Evolutionary conservation across 805 yeast species (phyloP).

Genomic region (Saccharomyces jurei): DNA sequence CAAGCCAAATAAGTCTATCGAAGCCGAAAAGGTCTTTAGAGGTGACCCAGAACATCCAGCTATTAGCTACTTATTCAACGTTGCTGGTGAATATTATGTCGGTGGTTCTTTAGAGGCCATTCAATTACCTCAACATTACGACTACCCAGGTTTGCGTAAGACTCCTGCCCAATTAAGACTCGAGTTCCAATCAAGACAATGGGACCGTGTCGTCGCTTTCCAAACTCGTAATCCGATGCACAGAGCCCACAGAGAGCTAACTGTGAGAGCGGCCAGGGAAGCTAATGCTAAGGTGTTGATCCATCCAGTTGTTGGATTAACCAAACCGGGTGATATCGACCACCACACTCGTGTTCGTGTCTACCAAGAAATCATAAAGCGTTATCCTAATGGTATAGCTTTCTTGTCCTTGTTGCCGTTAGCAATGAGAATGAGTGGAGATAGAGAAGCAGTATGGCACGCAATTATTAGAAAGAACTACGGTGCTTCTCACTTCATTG

Average conservation of each 20-base stretch:
- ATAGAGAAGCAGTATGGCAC: slow-evolving; percentile 97
- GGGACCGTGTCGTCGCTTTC: slow-evolving; percentile 91
- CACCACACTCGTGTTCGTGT: slow-evolving; percentile 96
- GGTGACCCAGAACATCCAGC: slow-evolving; percentile 99
- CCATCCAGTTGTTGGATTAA: slow-evolving; percentile 94
- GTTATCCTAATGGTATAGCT: slow-evolving; percentile 92
- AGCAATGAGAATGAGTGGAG: slow-evolving; percentile 99
- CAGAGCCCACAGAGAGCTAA: slow-evolving; percentile 92
- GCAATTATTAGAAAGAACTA: slow-evolving; percentile 92
- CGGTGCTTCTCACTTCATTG: slow-evolving; percentile 95
- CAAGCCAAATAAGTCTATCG: slow-evolving; percentile 69
- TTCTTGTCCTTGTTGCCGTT: slow-evolving; percentile 78
- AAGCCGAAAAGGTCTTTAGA: slow-evolving; percentile 82
- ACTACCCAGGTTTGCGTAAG: slow-evolving; percentile 77
- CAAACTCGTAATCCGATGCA: slow-evolving; percentile 99
- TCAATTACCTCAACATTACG: slow-evolving; percentile 79
- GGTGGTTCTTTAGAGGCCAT: slow-evolving; percentile 88
- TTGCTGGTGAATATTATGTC: slow-evolving; percentile 74
- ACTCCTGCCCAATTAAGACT: slow-evolving; percentile 86
- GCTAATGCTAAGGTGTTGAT: slow-evolving; percentile 80
- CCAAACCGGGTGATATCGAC: slow-evolving; percentile 96
- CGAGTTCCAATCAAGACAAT: slow-evolving; percentile 71
- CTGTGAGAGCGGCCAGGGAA: slow-evolving; percentile 94
- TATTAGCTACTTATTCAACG: slow-evolving; percentile 57
- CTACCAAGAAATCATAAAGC: slow-evolving; percentile 82